Evolutionary conservation across 108 stramenopile species (phyloP).

Genomic region (Pseudonitzschia delicatissima): DNA sequence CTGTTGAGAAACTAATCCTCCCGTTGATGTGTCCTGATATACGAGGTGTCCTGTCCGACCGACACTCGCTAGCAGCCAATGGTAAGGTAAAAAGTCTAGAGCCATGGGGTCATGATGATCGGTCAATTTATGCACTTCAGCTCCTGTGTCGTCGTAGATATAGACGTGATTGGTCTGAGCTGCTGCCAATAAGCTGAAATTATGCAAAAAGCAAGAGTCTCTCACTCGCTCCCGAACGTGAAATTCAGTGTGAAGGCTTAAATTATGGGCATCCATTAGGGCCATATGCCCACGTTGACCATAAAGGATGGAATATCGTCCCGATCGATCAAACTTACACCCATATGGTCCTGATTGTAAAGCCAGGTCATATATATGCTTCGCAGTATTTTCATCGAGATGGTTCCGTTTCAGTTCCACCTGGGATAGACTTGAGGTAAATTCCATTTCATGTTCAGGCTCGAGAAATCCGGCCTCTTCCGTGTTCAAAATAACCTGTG

Average conservation of each 20-base stretch:
- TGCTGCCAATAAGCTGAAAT: conserved; percentile 89
- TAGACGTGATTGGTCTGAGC: conserved; percentile 94
- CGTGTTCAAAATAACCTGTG: conserved; percentile 67
- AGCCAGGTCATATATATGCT: conserved; percentile 77
- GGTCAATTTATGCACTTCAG: conserved; percentile 91
- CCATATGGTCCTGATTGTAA: conserved; percentile 60
- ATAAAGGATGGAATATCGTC: conserved; percentile 56
- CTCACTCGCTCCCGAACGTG: conserved; percentile 78
- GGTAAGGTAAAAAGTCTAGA: conserved; percentile 96
- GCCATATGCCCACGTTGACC: conserved; percentile 77
- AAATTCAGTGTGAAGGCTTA: conserved; percentile 64
- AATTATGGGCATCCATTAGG: conserved; percentile 74
- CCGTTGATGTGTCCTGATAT: conserved; percentile 97
- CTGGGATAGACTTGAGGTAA: conserved; percentile 62
- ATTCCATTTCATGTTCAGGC: conserved; percentile 78
- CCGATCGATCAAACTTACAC: conserved; percentile 78
- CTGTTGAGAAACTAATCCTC: conserved; percentile 79
- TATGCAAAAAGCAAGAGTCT: conserved; percentile 94
- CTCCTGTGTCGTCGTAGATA: conserved; percentile 94
- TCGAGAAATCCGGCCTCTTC: conserved; percentile 65
- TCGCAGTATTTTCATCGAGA: conserved; percentile 56
- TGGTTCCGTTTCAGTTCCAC: conserved; percentile 48
- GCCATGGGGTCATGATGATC: conserved; percentile 76
- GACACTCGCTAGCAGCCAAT: conserved; percentile 91
- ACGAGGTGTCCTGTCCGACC: conserved; percentile 81